Evolutionary conservation across 2,329 filamentous ascomycete species (phyloP).

Genomic region (Ascochyta pisi): DNA sequence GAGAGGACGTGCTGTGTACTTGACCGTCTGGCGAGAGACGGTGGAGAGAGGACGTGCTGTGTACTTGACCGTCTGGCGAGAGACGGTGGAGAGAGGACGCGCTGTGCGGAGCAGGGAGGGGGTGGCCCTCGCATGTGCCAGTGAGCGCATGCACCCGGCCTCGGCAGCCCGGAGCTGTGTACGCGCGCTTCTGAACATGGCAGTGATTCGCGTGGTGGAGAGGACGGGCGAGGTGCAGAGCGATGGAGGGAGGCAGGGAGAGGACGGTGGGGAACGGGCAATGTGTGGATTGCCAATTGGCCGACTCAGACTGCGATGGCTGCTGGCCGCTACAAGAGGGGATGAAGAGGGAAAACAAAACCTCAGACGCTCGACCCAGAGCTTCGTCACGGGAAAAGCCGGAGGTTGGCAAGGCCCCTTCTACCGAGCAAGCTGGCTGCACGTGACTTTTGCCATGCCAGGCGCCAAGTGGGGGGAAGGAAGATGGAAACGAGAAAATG

Average conservation of each 20-base stretch:
- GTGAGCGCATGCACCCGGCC: slow-evolving; percentile 40
- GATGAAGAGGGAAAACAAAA: slow-evolving; percentile 8
- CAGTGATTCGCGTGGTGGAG: slow-evolving; percentile 16
- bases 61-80: slow-evolving; percentile 25
- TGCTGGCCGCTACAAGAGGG: slow-evolving; percentile 7
- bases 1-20: slow-evolving; percentile 19
- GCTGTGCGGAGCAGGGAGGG: slow-evolving; percentile 38
- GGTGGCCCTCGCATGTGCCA: slow-evolving; percentile 46
- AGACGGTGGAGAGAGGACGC: slow-evolving; percentile 38
- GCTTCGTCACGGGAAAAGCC: slow-evolving; percentile 11
- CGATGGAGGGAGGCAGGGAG: background rate
- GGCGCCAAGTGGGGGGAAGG: background rate
- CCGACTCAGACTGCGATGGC: slow-evolving; percentile 5
- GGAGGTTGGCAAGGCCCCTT: background rate
- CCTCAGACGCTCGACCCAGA: slow-evolving; percentile 11
- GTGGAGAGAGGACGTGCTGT: slow-evolving; percentile 26
- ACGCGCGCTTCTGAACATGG: slow-evolving; percentile 46
- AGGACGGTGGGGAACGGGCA: slow-evolving; percentile 2
- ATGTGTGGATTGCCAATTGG: slow-evolving; percentile 17
- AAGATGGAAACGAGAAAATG: background rate
- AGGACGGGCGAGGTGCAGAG: background rate
- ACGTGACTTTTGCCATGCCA: slow-evolving; percentile 1
- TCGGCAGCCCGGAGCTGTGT: slow-evolving; percentile 45
- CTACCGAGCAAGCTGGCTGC: background rate
- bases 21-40: slow-evolving; percentile 25